These are phyloP conservation scores for Solanum pinnatisectum DNA, from an alignment of 257 asterid genomes.

Conservation along the genomic window DNA sequence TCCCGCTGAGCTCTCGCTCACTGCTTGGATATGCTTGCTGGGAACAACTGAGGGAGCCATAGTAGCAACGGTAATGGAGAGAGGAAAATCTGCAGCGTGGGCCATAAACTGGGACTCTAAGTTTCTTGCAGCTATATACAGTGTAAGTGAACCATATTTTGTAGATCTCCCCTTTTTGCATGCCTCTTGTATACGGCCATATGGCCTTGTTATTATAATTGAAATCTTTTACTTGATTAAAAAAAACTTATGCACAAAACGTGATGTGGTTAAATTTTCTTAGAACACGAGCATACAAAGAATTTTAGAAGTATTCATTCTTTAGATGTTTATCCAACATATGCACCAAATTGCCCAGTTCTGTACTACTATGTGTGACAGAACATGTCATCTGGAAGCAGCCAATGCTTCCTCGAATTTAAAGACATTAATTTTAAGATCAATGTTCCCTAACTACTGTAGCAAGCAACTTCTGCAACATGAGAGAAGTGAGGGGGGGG, in stretches of 20 bases:
- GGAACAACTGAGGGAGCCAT: constrained; percentile 73
- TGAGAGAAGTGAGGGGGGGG: not conserved
- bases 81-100: constrained; percentile 69
- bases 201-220: not conserved
- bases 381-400: not conserved
- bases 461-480: not conserved
- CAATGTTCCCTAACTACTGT: not conserved
- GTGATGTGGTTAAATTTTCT: not conserved
- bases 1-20: constrained; percentile 72
- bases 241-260: not conserved
- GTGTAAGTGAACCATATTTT: constrained; percentile 45
- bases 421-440: not conserved
- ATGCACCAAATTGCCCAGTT: not conserved
- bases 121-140: constrained; percentile 66
- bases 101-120: constrained; percentile 64
- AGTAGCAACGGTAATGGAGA: constrained; percentile 63
- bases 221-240: not conserved
- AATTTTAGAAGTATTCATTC: not conserved
- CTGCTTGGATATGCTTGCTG: constrained; percentile 82
- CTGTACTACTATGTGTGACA: not conserved
- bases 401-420: not conserved
- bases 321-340: not conserved
- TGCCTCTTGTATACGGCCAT: not conserved
- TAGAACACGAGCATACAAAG: not conserved
- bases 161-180: not conserved